These are phyloP conservation scores for Fusarium praegraminearum DNA, from an alignment of 2,329 filamentous ascomycete species.

Conservation along the genomic window DNA sequence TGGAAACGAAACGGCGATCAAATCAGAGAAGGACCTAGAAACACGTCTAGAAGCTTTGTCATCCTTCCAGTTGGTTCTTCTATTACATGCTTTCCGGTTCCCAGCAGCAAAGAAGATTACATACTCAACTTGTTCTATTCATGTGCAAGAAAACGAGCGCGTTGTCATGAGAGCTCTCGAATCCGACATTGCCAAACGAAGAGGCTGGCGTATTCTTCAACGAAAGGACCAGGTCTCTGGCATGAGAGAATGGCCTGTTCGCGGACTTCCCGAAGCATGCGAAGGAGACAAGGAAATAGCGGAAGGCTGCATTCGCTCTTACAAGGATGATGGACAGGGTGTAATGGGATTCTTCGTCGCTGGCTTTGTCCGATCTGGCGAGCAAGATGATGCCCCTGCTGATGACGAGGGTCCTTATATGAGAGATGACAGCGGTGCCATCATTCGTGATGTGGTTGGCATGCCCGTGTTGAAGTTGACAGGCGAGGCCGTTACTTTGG, in stretches of 20 bases:
- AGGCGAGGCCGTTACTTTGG: conserved; percentile 49
- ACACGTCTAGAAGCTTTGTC: conserved; percentile 79
- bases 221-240: conserved; percentile 81
- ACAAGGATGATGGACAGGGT: conserved; percentile 82
- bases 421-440: conserved; percentile 66
- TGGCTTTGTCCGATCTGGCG: conserved; percentile 72
- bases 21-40: conserved; percentile 67
- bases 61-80: conserved; percentile 82
- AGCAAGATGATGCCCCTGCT: conserved; percentile 31
- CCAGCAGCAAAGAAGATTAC: conserved; percentile 80
- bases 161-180: conserved; percentile 80
- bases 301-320: conserved; percentile 83
- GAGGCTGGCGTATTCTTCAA: conserved; percentile 82
- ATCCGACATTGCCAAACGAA: conserved; percentile 72
- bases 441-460: conserved; percentile 58
- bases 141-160: conserved; percentile 87
- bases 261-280: conserved; percentile 66
- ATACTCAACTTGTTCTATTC: conserved; percentile 94
- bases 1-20: conserved; percentile 64
- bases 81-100: conserved; percentile 88
- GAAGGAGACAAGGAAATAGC: conserved; percentile 66
- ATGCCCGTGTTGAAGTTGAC: conserved; percentile 55
- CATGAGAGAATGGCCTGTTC: conserved; percentile 79
- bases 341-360: conserved; percentile 97
- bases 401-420: conserved; percentile 62